These are phyloP conservation scores for Sarcocystis neurona DNA, from an alignment of 169 alveolate genomes.

Conservation along the genomic window DNA sequence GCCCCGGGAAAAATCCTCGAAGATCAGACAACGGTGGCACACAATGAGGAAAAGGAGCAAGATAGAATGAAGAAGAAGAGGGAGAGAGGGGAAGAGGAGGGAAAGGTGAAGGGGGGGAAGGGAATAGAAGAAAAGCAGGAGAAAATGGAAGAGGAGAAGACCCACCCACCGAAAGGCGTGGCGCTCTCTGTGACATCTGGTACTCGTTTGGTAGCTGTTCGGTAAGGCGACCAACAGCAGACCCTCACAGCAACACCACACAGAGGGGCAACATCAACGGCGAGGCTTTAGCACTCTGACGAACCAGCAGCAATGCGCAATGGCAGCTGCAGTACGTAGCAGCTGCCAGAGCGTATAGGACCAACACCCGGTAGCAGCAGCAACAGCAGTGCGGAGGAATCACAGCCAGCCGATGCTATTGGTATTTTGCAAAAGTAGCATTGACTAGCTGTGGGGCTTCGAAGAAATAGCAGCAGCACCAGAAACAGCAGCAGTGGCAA, in stretches of 20 bases:
- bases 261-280: too few relatives aligned
- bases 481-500: not conserved
- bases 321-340: too few relatives aligned
- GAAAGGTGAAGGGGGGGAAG: not conserved
- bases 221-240: not conserved
- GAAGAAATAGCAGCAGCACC: not conserved
- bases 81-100: not conserved
- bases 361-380: conserved; percentile 6
- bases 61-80: not conserved
- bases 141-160: too few relatives aligned
- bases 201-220: conserved; percentile 37
- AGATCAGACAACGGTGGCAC: not conserved
- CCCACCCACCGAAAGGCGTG: conserved; percentile 71
- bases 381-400: not conserved
- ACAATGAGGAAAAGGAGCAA: too few relatives aligned
- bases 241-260: not conserved
- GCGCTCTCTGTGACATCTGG: conserved; percentile 83
- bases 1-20: conserved; percentile 69
- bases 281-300: too few relatives aligned
- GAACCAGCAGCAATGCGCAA: too few relatives aligned
- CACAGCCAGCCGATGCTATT: not conserved
- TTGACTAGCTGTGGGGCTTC: not conserved
- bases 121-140: too few relatives aligned
- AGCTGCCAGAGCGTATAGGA: not conserved
- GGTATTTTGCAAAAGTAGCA: not conserved